Evolutionary conservation across 2,329 filamentous ascomycete species (phyloP).

Genomic region (Tolypocladium paradoxum): DNA sequence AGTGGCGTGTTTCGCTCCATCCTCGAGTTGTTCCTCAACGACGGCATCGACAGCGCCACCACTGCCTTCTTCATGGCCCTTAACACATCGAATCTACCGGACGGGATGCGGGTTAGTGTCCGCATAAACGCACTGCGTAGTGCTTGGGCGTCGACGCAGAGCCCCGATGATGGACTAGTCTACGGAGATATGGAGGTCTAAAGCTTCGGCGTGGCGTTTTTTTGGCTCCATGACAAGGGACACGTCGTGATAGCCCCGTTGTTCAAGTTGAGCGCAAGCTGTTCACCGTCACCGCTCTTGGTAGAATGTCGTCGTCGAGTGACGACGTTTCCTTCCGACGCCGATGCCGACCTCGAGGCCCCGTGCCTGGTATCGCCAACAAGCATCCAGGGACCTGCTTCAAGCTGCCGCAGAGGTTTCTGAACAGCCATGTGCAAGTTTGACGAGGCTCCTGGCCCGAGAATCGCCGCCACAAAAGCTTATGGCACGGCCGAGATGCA

Average conservation of each 20-base stretch:
- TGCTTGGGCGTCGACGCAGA: conserved; percentile 10
- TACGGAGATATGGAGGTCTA: background rate
- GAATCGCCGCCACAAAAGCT: background rate
- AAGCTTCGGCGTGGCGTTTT: background rate
- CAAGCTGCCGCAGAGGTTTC: background rate
- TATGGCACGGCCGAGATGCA: background rate
- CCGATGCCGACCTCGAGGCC: background rate
- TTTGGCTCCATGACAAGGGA: background rate
- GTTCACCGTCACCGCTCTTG: no score
- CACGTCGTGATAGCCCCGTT: background rate
- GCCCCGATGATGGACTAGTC: conserved; percentile 2
- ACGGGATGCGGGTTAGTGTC: conserved; percentile 10
- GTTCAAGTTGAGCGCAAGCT: no score
- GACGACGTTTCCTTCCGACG: background rate
- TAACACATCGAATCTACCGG: conserved; percentile 9
- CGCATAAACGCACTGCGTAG: conserved; percentile 15
- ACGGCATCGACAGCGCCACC: conserved; percentile 21
- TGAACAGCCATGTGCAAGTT: no score
- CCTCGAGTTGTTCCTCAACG: conserved; percentile 22
- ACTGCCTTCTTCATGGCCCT: conserved; percentile 17
- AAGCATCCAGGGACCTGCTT: background rate
- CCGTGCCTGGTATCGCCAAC: background rate
- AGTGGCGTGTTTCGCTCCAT: conserved; percentile 15
- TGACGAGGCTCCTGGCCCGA: background rate
- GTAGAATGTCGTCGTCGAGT: no score